Conservation (phyloP, 306 rosid species). For the Astragalus membranaceus region DNA sequence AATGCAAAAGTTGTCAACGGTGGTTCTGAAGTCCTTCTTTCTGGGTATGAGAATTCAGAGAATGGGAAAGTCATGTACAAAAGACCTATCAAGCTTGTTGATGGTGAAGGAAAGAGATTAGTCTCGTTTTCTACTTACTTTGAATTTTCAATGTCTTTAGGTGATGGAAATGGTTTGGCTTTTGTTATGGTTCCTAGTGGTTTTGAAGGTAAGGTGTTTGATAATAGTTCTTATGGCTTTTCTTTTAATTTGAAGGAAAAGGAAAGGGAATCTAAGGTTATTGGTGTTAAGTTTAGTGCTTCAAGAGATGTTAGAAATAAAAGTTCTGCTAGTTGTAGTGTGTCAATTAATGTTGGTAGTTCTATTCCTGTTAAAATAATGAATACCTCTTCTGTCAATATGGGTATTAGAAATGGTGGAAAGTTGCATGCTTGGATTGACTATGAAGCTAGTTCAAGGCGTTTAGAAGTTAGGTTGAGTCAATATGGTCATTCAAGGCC, state of each 20-base stretch:
- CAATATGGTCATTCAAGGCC: slow-evolving; percentile 48
- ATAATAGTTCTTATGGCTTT: slow-evolving; percentile 40
- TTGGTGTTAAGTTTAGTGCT: slow-evolving; percentile 43
- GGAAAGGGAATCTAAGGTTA: slow-evolving; percentile 24
- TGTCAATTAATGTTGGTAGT: slow-evolving; percentile 54
- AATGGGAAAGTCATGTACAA: slow-evolving; percentile 55
- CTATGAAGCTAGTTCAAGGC: slow-evolving; percentile 58
- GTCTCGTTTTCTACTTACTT: slow-evolving; percentile 69
- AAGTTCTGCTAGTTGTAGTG: slow-evolving; percentile 34
- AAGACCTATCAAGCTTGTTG: slow-evolving; percentile 59
- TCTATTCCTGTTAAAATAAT: slow-evolving; percentile 35
- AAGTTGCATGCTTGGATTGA: slow-evolving; percentile 76
- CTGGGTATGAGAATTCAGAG: slow-evolving; percentile 35
- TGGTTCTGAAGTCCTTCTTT: slow-evolving; percentile 52
- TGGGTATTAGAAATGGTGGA: slow-evolving; percentile 31
- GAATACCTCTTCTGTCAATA: slow-evolving; percentile 31
- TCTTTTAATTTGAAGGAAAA: slow-evolving; percentile 29
- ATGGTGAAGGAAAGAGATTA: slow-evolving; percentile 44
- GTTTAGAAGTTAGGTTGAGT: slow-evolving; percentile 72
- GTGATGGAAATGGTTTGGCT: slow-evolving; percentile 55
- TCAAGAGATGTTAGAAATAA: slow-evolving; percentile 29
- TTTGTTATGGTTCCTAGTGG: slow-evolving; percentile 64
- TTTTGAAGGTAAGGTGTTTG: slow-evolving; percentile 38
- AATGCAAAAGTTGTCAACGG: slow-evolving; percentile 54
- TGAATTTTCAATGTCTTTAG: slow-evolving; percentile 50